Evolutionary conservation across 768 basidiomycete species (phyloP).

Genomic region (Filobasidium floriforme): DNA sequence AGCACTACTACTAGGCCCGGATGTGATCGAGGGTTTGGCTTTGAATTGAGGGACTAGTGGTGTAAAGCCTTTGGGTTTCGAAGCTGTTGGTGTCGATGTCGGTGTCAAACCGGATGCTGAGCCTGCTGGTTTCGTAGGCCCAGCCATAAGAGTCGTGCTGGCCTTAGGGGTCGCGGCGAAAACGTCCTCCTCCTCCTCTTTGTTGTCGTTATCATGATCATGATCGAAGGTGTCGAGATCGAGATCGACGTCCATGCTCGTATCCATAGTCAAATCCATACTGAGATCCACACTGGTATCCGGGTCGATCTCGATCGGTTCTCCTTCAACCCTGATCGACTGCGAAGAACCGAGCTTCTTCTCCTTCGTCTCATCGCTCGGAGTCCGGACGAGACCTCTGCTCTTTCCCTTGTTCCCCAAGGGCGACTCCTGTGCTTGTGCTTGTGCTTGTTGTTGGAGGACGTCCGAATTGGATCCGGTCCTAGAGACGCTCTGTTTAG

Average conservation of each 20-base stretch:
- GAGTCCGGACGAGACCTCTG: background rate
- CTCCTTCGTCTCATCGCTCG: background rate
- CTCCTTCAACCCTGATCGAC: background rate
- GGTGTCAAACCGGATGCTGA: background rate
- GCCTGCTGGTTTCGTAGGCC: background rate
- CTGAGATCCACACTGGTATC: background rate
- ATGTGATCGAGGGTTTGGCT: too few relatives aligned
- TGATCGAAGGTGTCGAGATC: too few relatives aligned
- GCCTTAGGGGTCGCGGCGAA: background rate
- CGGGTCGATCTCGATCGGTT: background rate
- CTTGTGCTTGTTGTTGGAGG: too few relatives aligned
- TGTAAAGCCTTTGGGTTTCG: background rate
- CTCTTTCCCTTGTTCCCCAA: slow-evolving; percentile 4
- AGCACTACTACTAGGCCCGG: background rate
- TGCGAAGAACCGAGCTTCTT: too few relatives aligned
- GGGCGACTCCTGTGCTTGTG: slow-evolving; percentile 5
- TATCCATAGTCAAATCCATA: too few relatives aligned
- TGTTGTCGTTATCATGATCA: too few relatives aligned
- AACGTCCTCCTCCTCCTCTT: background rate
- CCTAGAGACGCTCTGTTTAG: background rate
- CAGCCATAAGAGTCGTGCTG: background rate
- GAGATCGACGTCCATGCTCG: background rate
- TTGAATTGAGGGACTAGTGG: slow-evolving; percentile 4
- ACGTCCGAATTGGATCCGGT: background rate
- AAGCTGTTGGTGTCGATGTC: background rate